phyloP scores from a whole-genome alignment of 176 grass and related monocot genomes.

The Raddia distichophylla region DNA sequence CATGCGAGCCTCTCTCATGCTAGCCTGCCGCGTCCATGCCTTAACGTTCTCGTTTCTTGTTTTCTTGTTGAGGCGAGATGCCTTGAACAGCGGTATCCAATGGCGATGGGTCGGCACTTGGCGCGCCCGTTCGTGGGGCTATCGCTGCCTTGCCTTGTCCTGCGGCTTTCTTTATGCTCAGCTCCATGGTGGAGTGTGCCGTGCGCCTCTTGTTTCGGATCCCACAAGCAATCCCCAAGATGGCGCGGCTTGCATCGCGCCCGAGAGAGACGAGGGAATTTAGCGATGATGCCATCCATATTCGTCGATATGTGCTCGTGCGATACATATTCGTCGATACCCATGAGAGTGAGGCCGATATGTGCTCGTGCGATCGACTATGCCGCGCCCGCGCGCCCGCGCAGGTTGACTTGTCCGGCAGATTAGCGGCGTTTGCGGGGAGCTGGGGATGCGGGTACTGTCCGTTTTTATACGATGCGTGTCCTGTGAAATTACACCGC shows the following conservation, averaged over 20 bases:
- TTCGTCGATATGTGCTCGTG: too few relatives aligned
- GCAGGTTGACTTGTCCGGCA: too few relatives aligned
- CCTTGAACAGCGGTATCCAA: neutral
- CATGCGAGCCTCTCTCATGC: neutral
- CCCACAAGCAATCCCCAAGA: conserved; percentile 4
- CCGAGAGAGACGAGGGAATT: neutral
- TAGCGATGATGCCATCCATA: too few relatives aligned
- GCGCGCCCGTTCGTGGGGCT: neutral
- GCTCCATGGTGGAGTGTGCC: conserved; percentile 26
- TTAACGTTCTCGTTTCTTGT: neutral
- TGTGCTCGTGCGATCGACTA: too few relatives aligned
- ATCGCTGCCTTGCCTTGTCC: neutral
- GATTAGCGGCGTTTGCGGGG: too few relatives aligned
- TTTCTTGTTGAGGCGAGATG: neutral
- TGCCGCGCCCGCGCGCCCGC: too few relatives aligned
- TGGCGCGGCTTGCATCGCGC: conserved; percentile 25
- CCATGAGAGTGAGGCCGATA: too few relatives aligned
- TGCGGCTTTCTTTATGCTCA: neutral
- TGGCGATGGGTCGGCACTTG: neutral
- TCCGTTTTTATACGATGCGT: too few relatives aligned
- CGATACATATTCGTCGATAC: too few relatives aligned
- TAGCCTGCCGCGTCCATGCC: neutral
- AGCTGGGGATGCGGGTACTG: too few relatives aligned
- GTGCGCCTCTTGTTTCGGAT: conserved; percentile 19
- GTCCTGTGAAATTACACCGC: too few relatives aligned